Base-by-base conservation (phyloP, 108 stramenopile species). In the Nitzschia sp. region DNA sequence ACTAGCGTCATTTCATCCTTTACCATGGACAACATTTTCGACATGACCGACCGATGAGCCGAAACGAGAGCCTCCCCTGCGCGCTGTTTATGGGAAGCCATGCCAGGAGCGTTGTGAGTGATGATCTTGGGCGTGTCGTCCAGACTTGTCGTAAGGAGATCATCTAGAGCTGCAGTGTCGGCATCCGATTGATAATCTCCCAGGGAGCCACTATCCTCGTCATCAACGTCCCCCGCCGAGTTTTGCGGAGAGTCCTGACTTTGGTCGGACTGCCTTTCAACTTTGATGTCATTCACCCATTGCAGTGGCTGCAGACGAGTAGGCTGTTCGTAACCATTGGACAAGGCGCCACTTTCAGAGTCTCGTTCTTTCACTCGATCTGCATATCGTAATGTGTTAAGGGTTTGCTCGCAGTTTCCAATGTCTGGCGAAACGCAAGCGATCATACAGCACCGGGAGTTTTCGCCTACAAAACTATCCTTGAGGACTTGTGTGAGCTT, bases 321-420 rank as follows among this genome's bases (percentile, higher is more conserved):
- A 17, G 76, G 69, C 46, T 70, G 28, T 36, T 74, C 46, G 33
- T 38, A 79, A 15, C 64, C 38, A 30, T 38, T 46, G 17, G 88
- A 56, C 21, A 88, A 74, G 33, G 68, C 73, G 2, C 94, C 91
- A 24, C 75, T 87, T 59, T 85, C 74, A n/a, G 91, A 59, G 75
- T 92, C 79, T n/a, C 90, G 87, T 56, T 95, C 93, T 78, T 97
- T 97, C 31, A 97, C 95, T 47, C 96, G 85, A 55, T 98, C 96
- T 11, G 98, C 97, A 75, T 97, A 98, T 6, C 98, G 86, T 21
- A 99, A 86, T n/a, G 99, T 99, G 70, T 99, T 99, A 57, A 97
- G 68, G 2, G 98, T 98, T 70, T 98, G 99, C 63, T 99, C 84
- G 54, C 96, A 95, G 42, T 96, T 92, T 17, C 80, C 90, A 62